phyloP scores from a whole-genome alignment of 768 basidiomycete species.

The Tylopilus subfusipes region DNA sequence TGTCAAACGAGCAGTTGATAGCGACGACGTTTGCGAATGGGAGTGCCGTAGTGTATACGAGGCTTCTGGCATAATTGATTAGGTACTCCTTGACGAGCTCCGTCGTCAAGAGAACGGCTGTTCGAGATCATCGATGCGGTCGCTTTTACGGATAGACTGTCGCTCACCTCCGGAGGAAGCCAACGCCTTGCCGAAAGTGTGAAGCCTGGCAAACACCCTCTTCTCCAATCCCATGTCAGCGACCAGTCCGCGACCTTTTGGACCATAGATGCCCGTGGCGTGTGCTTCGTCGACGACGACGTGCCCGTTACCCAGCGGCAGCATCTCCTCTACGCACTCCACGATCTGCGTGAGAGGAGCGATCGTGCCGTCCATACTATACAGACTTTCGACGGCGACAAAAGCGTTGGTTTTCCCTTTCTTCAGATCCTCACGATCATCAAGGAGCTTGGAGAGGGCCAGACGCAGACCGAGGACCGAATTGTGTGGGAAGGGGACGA shows the following conservation, averaged over 20 bases:
- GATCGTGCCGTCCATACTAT: slow-evolving; percentile 96
- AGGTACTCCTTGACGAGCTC: slow-evolving; percentile 76
- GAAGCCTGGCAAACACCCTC: slow-evolving; percentile 71
- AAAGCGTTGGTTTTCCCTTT: slow-evolving; percentile 55
- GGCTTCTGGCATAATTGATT: slow-evolving; percentile 85
- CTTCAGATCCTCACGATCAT: slow-evolving; percentile 35
- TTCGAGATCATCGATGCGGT: background rate
- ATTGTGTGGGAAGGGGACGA: slow-evolving; percentile 69
- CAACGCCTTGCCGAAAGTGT: slow-evolving; percentile 93
- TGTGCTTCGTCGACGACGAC: slow-evolving; percentile 93
- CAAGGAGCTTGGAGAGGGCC: slow-evolving; percentile 41
- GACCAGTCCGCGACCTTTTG: slow-evolving; percentile 71
- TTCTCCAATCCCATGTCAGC: slow-evolving; percentile 64
- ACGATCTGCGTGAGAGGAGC: slow-evolving; percentile 70
- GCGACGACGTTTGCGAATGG: slow-evolving; percentile 74
- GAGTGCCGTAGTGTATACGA: slow-evolving; percentile 90
- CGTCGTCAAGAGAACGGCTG: slow-evolving; percentile 76
- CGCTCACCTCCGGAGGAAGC: slow-evolving; percentile 80
- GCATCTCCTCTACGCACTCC: slow-evolving; percentile 52
- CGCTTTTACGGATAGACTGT: background rate
- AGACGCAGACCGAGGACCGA: slow-evolving; percentile 47
- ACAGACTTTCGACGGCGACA: slow-evolving; percentile 83
- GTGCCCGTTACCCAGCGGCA: slow-evolving; percentile 63
- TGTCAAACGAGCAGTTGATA: slow-evolving; percentile 73
- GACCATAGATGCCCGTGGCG: slow-evolving; percentile 86